Percentiles rank a stretch among this genome's conserved stretches.
These are phyloP conservation scores for Albifimbria verrucaria DNA, from an alignment of 2,329 filamentous ascomycete species.

Conservation along the genomic window DNA sequence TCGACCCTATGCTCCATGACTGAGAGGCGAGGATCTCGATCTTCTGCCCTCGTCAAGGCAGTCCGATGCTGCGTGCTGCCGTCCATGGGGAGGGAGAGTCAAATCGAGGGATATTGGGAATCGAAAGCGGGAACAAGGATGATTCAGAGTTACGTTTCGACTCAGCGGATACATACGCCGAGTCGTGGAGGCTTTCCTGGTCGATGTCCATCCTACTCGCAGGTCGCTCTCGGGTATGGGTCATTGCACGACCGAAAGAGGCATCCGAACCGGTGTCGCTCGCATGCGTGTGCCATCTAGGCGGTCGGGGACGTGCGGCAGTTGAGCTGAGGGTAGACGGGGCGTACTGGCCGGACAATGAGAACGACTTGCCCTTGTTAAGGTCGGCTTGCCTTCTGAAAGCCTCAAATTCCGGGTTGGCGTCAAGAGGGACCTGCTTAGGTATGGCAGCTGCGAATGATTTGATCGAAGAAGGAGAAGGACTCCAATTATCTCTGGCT, in stretches of 20 bases:
- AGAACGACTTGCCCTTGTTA: conserved; percentile 46
- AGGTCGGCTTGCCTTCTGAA: conserved; percentile 72
- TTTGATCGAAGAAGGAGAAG: conserved; percentile 66
- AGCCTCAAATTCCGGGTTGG: conserved; percentile 78
- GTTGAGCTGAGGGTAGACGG: conserved; percentile 27
- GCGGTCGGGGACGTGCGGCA: conserved; percentile 36
- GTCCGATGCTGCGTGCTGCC: conserved; percentile 15
- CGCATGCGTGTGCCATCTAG: conserved; percentile 47
- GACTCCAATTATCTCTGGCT: conserved; percentile 71
- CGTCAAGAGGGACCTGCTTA: conserved; percentile 66
- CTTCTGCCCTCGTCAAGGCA: conserved; percentile 40
- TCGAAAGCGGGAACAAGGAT: conserved; percentile 38
- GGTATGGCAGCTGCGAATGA: conserved; percentile 68
- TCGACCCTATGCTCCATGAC: conserved; percentile 45
- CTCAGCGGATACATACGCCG: conserved; percentile 52
- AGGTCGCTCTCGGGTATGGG: conserved; percentile 15
- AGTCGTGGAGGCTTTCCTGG: conserved; percentile 45
- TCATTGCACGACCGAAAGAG: conserved; percentile 21
- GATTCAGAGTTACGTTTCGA: conserved; percentile 51
- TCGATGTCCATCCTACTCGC: conserved; percentile 40
- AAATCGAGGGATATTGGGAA: conserved; percentile 40
- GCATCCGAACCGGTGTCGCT: conserved; percentile 38
- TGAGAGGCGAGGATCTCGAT: conserved; percentile 53
- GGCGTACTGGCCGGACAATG: conserved; percentile 45
- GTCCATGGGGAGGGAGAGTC: conserved; percentile 34